Base-by-base conservation (phyloP, 768 basidiomycete genomes). In the Trametes sanguinea region DNA sequence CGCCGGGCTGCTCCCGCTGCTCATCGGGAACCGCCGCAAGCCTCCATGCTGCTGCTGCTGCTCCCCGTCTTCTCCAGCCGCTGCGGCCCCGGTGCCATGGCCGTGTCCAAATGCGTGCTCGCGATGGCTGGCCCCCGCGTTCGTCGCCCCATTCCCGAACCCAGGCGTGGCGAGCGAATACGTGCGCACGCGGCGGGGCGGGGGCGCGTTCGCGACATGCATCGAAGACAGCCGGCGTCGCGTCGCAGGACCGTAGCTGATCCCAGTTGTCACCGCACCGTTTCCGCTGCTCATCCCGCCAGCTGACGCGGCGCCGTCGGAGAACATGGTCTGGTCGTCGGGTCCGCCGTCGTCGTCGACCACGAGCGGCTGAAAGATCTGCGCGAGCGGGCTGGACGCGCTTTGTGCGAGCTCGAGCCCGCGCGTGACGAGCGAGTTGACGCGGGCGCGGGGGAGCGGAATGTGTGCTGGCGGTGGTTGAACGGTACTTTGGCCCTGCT, bases 341-440 rank as follows among this genome's bases (percentile, higher is more conserved):
- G 78, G 76, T 1, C 69, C 68, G 7, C 76, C 74, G 17, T 78
- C 73, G 1, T 84, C 82, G 53, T 86, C 83, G 14, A 89, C 75
- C 6, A 85, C 55, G 17, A 92, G 64, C 11, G 90, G 88, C 57
- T 87, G 87, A 70, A 83, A 93, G 13, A 90, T 77, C 69, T 90
- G 89, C 2, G 89, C 89, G 3, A 93, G 78, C 14, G 92, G 90
- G 68, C 87, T 88, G 8, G 77, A 69, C 33, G 77, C 76, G 51
- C 73, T 78, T 16, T 80, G 79, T 2, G 73, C 66, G 16, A 68
- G 62, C 22, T 79, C 78, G 4, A 69, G 66, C 17, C 74, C 75
- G 17, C 77, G 79, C 40, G 68, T 73, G 51, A 84, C 62, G 4
- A 80, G 57, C 2, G 85, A 83, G 58, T 76, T 76, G 5, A 83